Conservation (phyloP, 2,329 filamentous ascomycete species). For the Hypoxylon sp. region DNA sequence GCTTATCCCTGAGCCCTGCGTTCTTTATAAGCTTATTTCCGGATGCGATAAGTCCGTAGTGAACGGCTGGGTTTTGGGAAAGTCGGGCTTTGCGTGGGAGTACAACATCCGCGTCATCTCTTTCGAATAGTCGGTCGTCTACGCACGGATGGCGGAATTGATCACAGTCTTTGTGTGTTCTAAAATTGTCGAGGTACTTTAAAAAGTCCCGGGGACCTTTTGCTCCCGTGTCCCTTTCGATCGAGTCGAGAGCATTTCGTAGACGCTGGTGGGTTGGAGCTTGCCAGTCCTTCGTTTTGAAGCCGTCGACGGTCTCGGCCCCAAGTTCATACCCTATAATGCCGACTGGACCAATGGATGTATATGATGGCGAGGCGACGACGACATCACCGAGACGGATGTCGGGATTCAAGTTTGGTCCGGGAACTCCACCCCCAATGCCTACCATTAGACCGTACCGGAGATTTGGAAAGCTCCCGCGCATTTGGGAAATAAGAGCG, state of each 20-base stretch:
- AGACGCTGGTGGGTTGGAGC: background rate
- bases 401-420: too few species aligned
- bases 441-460: background rate
- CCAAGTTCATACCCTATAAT: background rate
- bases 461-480: background rate
- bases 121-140: background rate
- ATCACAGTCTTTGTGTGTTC: background rate
- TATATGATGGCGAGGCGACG: too few species aligned
- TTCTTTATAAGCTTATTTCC: background rate
- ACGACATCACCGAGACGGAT: too few species aligned
- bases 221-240: too few species aligned
- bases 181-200: background rate
- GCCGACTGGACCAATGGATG: too few species aligned
- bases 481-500: background rate
- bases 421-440: too few species aligned
- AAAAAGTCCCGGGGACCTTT: too few species aligned
- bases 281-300: background rate
- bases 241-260: background rate
- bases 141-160: background rate
- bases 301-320: background rate
- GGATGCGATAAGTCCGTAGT: background rate
- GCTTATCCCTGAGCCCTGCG: background rate
- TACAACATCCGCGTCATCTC: background rate
- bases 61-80: background rate
- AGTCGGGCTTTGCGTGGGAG: background rate